These are phyloP conservation scores for Leucosporidium creatinivorum DNA, from an alignment of 768 basidiomycete species.

Conservation along the genomic window DNA sequence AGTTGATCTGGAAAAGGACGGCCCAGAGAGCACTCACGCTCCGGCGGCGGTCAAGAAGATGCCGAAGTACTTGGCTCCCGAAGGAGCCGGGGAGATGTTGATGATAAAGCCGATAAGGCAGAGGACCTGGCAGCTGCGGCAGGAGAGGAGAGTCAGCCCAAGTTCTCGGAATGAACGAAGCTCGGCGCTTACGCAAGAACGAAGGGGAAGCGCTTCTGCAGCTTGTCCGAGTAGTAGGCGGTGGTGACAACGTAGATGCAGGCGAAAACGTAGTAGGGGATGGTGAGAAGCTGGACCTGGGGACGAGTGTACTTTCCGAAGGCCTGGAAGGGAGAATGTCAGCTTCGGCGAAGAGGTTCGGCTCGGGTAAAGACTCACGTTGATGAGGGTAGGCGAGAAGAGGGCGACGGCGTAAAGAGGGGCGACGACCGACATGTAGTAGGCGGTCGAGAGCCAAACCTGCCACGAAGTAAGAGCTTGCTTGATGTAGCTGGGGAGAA, in stretches of 20 bases:
- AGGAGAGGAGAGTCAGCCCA: background rate
- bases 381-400: slow-evolving; percentile 26
- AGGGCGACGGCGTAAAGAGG: slow-evolving; percentile 16
- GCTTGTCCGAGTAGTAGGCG: background rate
- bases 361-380: background rate
- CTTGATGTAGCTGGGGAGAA: slow-evolving; percentile 12
- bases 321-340: background rate
- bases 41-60: slow-evolving; percentile 34
- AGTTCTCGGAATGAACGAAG: background rate
- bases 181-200: background rate
- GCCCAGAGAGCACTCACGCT: slow-evolving; percentile 1
- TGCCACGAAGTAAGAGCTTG: slow-evolving; percentile 32
- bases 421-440: slow-evolving; percentile 3
- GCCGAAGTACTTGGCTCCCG: slow-evolving; percentile 32
- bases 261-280: slow-evolving; percentile 33
- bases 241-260: slow-evolving; percentile 27
- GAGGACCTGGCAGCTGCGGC: slow-evolving; percentile 9
- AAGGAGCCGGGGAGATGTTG: slow-evolving; percentile 30
- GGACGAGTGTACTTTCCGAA: slow-evolving; percentile 30
- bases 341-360: background rate
- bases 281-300: slow-evolving; percentile 28
- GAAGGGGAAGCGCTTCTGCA: background rate
- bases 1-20: no score
- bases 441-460: slow-evolving; percentile 14
- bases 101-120: slow-evolving; percentile 35